Conservation (phyloP, 495 filamentous ascomycete genomes). For the Chaetomium tenue region DNA sequence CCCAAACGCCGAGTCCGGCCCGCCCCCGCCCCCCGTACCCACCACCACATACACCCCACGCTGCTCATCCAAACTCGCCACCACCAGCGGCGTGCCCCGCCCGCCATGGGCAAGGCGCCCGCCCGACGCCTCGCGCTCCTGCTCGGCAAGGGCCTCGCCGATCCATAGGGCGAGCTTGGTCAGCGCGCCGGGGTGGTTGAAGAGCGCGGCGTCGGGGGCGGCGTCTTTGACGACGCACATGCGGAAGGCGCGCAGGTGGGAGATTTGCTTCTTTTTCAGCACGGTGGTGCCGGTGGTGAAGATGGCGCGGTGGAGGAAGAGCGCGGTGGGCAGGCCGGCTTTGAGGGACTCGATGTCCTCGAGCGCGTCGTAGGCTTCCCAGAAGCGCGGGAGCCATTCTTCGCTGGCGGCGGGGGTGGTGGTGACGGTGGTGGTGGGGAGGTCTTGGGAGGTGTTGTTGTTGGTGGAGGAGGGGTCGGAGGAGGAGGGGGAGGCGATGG, state of each 20-base stretch:
- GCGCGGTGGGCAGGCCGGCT: slow-evolving; percentile 73
- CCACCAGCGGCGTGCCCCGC: slow-evolving; percentile 78
- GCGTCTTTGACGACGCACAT: slow-evolving; percentile 93
- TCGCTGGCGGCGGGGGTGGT: slow-evolving; percentile 55
- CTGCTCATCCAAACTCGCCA: slow-evolving; percentile 83
- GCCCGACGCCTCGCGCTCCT: slow-evolving; percentile 72
- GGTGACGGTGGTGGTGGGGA: slow-evolving; percentile 43
- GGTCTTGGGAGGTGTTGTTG: slow-evolving; percentile 33
- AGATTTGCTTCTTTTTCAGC: slow-evolving; percentile 90
- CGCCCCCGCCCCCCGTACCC: slow-evolving; percentile 77
- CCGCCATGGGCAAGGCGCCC: slow-evolving; percentile 67
- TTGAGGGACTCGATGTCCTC: slow-evolving; percentile 74
- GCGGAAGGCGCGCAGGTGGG: slow-evolving; percentile 84
- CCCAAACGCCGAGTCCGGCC: slow-evolving; percentile 56
- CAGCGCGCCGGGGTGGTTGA: slow-evolving; percentile 86
- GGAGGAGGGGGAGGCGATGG: slow-evolving; percentile 26
- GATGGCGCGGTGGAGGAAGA: slow-evolving; percentile 87
- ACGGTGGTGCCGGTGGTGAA: slow-evolving; percentile 88
- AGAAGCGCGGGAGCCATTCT: slow-evolving; percentile 77
- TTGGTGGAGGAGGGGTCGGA: slow-evolving; percentile 23
- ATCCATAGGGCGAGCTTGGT: slow-evolving; percentile 94
- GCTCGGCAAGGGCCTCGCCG: slow-evolving; percentile 85
- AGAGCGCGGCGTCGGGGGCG: slow-evolving; percentile 78
- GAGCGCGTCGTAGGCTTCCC: slow-evolving; percentile 90
- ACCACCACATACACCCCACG: slow-evolving; percentile 89